Percentiles rank a stretch among this genome's conserved stretches.
These are phyloP conservation scores for Sporisorium sorghi DNA, from an alignment of 1,284 basidiomycete species.

Conservation along the genomic window DNA sequence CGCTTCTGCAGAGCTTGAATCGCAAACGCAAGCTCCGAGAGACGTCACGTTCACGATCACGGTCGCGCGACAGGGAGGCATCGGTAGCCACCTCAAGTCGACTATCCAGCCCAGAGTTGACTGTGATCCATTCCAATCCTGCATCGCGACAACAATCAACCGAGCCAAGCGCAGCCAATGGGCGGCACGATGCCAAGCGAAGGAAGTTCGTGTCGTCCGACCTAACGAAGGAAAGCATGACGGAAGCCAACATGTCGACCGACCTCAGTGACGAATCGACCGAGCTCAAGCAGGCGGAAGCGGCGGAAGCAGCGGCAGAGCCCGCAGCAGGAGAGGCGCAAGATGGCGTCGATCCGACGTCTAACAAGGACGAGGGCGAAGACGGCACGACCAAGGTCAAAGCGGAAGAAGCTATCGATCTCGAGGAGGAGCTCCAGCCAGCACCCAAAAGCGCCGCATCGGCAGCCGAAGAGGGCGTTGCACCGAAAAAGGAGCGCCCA, in stretches of 20 bases:
- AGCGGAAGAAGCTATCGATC: constrained; percentile 47
- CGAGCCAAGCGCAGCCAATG: constrained; percentile 20
- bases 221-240: constrained; percentile 17
- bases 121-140: constrained; percentile 37
- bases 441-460: constrained; percentile 44
- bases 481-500: constrained; percentile 70
- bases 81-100: constrained; percentile 54
- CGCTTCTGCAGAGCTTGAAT: constrained; percentile 41
- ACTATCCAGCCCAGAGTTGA: constrained; percentile 53
- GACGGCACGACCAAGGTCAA: constrained; percentile 31
- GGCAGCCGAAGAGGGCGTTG: constrained; percentile 41
- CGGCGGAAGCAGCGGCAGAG: neutral
- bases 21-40: constrained; percentile 50
- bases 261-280: constrained; percentile 44
- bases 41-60: constrained; percentile 34
- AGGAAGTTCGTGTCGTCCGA: constrained; percentile 26
- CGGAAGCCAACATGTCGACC: constrained; percentile 33
- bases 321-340: constrained; percentile 3
- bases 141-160: constrained; percentile 37
- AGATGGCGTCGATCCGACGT: constrained; percentile 2
- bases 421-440: constrained; percentile 38
- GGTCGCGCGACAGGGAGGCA: constrained; percentile 43
- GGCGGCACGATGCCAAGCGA: constrained; percentile 36
- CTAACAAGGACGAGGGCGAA: constrained; percentile 1
- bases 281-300: constrained; percentile 19